Evolutionary conservation across 1,284 basidiomycete species (phyloP).

Genomic region (Apiotrichum mycotoxinovorans): DNA sequence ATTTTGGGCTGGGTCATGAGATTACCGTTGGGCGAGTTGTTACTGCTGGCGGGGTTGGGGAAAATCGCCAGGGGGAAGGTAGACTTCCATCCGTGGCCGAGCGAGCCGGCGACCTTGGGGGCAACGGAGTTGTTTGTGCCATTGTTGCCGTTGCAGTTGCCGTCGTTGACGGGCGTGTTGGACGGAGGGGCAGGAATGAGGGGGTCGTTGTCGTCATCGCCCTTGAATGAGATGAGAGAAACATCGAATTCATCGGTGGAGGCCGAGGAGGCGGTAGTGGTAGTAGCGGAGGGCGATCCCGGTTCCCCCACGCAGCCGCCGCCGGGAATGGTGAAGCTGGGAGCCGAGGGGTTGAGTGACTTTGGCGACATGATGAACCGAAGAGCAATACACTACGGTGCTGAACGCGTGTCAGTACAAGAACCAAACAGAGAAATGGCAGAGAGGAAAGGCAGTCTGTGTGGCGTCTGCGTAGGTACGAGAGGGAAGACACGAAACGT

Average conservation of each 20-base stretch:
- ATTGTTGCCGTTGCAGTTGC: too few species aligned
- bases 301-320: not conserved
- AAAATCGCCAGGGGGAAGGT: conserved; percentile 1
- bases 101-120: not conserved
- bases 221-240: not conserved
- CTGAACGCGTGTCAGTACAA: not conserved
- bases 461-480: conserved; percentile 6
- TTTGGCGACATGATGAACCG: not conserved
- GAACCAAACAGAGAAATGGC: not conserved
- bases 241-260: not conserved
- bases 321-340: not conserved
- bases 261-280: not conserved
- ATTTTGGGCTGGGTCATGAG: not conserved
- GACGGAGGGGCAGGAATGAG: not conserved
- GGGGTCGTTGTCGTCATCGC: not conserved
- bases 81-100: conserved; percentile 2
- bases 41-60: not conserved
- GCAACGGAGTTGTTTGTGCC: not conserved
- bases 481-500: not conserved
- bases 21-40: not conserved
- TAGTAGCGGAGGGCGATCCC: not conserved
- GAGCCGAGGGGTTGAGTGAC: conserved; percentile 10
- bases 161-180: conserved; percentile 3
- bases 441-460: not conserved
- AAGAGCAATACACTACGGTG: not conserved